Percentiles rank a stretch among this genome's conserved stretches.
phyloP scores from a whole-genome alignment of 768 basidiomycete genomes.

The Tephrocybe sp. region DNA sequence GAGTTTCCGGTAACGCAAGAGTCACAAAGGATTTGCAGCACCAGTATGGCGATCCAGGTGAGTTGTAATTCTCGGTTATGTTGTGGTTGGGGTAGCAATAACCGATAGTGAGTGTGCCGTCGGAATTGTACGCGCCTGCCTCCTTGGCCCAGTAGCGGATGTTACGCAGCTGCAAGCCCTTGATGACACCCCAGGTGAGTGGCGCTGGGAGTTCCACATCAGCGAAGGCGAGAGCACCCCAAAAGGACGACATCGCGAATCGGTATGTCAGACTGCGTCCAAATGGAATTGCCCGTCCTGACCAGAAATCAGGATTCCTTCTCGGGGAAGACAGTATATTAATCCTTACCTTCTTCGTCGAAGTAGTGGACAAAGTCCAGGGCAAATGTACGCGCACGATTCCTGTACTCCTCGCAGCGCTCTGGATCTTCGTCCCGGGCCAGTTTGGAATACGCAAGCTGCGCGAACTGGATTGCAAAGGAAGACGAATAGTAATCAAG shows the following conservation, averaged over 20 bases:
- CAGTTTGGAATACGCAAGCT: slow-evolving; percentile 69
- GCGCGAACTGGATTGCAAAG: slow-evolving; percentile 77
- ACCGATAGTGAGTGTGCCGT: slow-evolving; percentile 73
- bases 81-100: slow-evolving; percentile 71
- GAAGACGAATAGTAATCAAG: slow-evolving; percentile 80
- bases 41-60: slow-evolving; percentile 79
- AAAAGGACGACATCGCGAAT: slow-evolving; percentile 82
- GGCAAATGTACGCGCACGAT: slow-evolving; percentile 62
- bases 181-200: slow-evolving; percentile 72
- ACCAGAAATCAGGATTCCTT: not conserved
- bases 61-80: slow-evolving; percentile 81
- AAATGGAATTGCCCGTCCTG: slow-evolving; percentile 74
- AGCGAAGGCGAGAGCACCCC: slow-evolving; percentile 73
- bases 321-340: not conserved
- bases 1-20: slow-evolving; percentile 59
- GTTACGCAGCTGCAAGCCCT: slow-evolving; percentile 72
- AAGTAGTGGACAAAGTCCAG: slow-evolving; percentile 76
- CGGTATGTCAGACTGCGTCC: slow-evolving; percentile 77
- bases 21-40: slow-evolving; percentile 76
- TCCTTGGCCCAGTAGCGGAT: slow-evolving; percentile 71
- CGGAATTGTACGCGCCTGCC: slow-evolving; percentile 57
- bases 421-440: slow-evolving; percentile 61
- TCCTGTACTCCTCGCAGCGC: slow-evolving; percentile 63
- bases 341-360: slow-evolving; percentile 58
- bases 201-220: slow-evolving; percentile 69